A percentile compares a stretch with the other conserved stretches of the same genome.
Evolutionary conservation across 345 rosid species (phyloP).

Genomic region (Salix purpurea): DNA sequence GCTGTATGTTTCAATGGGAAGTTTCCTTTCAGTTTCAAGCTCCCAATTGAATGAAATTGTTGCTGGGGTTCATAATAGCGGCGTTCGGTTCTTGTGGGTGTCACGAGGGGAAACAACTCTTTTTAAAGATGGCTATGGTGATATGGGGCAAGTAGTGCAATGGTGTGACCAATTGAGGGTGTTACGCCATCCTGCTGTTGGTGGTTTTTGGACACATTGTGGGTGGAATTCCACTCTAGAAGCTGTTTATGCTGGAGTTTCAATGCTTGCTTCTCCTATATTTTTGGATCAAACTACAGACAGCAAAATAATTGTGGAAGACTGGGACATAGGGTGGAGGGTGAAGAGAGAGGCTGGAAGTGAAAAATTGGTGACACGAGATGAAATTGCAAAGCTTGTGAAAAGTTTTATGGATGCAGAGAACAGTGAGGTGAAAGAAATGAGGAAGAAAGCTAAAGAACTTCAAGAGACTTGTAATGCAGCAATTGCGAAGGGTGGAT

Average conservation of each 20-base stretch:
- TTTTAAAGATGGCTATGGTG: background rate
- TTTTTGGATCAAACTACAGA: slow-evolving; percentile 23
- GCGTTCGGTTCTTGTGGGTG: slow-evolving; percentile 20
- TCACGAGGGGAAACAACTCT: slow-evolving; percentile 3
- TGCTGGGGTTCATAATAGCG: slow-evolving; percentile 11
- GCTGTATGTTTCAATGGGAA: slow-evolving; percentile 26
- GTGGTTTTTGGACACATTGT: slow-evolving; percentile 30
- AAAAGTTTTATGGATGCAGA: slow-evolving; percentile 18
- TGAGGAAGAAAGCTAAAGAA: slow-evolving; percentile 11
- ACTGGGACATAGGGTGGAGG: slow-evolving; percentile 27
- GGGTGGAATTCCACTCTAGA: slow-evolving; percentile 30
- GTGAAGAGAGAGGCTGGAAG: background rate
- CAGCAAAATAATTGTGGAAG: slow-evolving; percentile 17
- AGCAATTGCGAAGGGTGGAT: slow-evolving; percentile 20
- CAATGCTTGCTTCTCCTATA: slow-evolving; percentile 25
- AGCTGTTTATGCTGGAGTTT: slow-evolving; percentile 24
- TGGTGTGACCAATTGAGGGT: slow-evolving; percentile 32
- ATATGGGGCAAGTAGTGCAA: slow-evolving; percentile 16
- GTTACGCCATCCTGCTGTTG: slow-evolving; percentile 22
- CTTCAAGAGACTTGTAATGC: slow-evolving; percentile 8
- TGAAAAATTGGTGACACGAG: slow-evolving; percentile 6
- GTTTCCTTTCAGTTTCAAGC: slow-evolving; percentile 20
- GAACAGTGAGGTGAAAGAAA: slow-evolving; percentile 4
- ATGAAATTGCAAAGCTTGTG: slow-evolving; percentile 13
- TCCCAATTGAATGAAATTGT: slow-evolving; percentile 19